Evolutionary conservation across 192 early-diverging fungal species (phyloP).

Genomic region (Pecoramyces ruminantium): DNA sequence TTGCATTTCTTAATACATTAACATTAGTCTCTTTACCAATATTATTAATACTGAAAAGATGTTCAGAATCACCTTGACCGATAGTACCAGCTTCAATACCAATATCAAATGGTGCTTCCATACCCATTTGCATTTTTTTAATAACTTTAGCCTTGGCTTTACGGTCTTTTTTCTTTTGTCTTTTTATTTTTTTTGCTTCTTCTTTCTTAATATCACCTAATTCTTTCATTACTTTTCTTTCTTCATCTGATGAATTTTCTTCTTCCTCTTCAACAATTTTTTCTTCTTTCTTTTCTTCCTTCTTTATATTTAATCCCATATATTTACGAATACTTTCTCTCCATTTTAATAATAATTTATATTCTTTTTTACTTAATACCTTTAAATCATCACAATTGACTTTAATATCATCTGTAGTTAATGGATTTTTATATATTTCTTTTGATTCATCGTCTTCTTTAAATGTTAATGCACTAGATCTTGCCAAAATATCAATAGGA

Average conservation of each 20-base stretch:
- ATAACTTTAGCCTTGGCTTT: constrained; percentile 29
- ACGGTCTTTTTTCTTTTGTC: constrained; percentile 16
- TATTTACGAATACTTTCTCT: constrained; percentile 50
- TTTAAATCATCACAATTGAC: constrained; percentile 70
- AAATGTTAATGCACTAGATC: constrained; percentile 58
- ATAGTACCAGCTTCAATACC: constrained; percentile 15
- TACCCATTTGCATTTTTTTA: constrained; percentile 26
- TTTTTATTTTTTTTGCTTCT: constrained; percentile 17
- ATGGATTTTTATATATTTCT: constrained; percentile 27
- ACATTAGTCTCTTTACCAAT: background rate
- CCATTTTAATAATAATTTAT: constrained; percentile 82
- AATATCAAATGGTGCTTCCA: constrained; percentile 31
- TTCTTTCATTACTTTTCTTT: background rate
- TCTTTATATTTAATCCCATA: constrained; percentile 15
- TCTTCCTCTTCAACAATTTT: constrained; percentile 20
- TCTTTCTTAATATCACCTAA: constrained; percentile 5
- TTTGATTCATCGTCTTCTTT: constrained; percentile 45
- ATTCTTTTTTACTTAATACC: constrained; percentile 86
- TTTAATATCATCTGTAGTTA: constrained; percentile 69
- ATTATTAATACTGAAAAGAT: background rate
- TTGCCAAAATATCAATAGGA: constrained; percentile 60
- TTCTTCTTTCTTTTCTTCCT: constrained; percentile 23
- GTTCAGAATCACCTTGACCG: background rate
- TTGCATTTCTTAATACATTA: background rate
- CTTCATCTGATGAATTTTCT: constrained; percentile 7